Evolutionary conservation across 2,329 filamentous ascomycete genomes (phyloP).

Genomic region (Orbilia oligospora): DNA sequence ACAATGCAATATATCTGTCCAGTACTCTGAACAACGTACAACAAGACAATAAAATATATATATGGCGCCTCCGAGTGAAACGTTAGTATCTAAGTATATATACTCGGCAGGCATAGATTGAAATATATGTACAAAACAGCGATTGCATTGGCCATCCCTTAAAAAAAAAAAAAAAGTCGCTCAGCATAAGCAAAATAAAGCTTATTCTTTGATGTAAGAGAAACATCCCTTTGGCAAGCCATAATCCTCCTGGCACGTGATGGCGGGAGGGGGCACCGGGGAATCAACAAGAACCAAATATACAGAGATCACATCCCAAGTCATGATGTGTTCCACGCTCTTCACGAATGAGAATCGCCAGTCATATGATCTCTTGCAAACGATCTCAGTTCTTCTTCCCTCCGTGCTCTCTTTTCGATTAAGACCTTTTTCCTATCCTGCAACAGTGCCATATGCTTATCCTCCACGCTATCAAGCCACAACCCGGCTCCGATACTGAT

Average conservation of each 20-base stretch:
- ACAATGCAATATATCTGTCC: too few species aligned
- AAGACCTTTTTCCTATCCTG: slow-evolving; percentile 83
- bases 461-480: slow-evolving; percentile 93
- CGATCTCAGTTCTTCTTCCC: slow-evolving; percentile 70
- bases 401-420: slow-evolving; percentile 89
- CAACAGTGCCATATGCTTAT: slow-evolving; percentile 82
- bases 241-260: too few species aligned
- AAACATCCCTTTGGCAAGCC: too few species aligned
- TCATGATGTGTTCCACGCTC: background rate
- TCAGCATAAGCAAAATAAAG: background rate
- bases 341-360: slow-evolving; percentile 17
- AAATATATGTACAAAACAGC: too few species aligned
- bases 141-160: too few species aligned
- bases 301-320: background rate
- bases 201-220: too few species aligned
- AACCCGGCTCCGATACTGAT: slow-evolving; percentile 94
- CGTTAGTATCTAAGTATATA: too few species aligned
- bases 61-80: too few species aligned
- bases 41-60: too few species aligned
- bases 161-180: background rate
- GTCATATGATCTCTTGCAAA: slow-evolving; percentile 26
- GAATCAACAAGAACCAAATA: background rate
- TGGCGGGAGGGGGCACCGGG: too few species aligned
- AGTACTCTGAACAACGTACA: too few species aligned
- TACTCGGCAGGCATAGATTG: too few species aligned